Percentiles rank a stretch among this genome's conserved stretches.
These are phyloP conservation scores for Microcos paniculata DNA, from an alignment of 345 rosid species.

Conservation along the genomic window DNA sequence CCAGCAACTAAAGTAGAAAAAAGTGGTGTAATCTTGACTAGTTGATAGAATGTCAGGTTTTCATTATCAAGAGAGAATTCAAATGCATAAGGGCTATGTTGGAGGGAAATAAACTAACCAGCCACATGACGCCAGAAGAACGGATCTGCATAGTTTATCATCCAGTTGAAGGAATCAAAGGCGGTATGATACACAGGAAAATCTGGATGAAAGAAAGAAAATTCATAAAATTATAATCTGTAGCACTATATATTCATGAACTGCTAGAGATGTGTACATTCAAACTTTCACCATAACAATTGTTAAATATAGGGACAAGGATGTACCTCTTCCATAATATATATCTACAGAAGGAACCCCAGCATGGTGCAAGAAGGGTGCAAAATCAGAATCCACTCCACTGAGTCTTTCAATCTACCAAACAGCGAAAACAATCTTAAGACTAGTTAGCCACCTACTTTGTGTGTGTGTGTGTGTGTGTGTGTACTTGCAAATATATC, in stretches of 20 bases:
- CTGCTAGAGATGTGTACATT: background rate
- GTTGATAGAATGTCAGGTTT: slow-evolving; percentile 5
- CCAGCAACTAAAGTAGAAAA: slow-evolving; percentile 60
- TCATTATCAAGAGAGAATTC: background rate
- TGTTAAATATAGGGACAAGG: background rate
- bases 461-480: no score
- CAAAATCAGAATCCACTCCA: slow-evolving; percentile 88
- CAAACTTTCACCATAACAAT: background rate
- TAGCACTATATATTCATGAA: background rate
- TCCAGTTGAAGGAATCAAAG: slow-evolving; percentile 84
- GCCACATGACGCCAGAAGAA: slow-evolving; percentile 79
- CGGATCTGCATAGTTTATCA: slow-evolving; percentile 71
- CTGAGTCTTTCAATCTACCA: slow-evolving; percentile 83
- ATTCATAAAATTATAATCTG: background rate
- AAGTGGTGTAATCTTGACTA: background rate
- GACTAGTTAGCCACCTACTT: no score
- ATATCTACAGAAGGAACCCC: slow-evolving; percentile 89
- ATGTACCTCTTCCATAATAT: slow-evolving; percentile 85
- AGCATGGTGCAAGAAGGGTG: slow-evolving; percentile 90
- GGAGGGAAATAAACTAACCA: slow-evolving; percentile 43
- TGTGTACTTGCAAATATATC: no score
- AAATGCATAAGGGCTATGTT: background rate
- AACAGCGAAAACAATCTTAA: slow-evolving; percentile 13
- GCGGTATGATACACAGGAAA: slow-evolving; percentile 96
- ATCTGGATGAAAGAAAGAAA: slow-evolving; percentile 42